Evolutionary conservation across 176 grass and related monocot genomes (phyloP).

Genomic region (Phragmites australis): DNA sequence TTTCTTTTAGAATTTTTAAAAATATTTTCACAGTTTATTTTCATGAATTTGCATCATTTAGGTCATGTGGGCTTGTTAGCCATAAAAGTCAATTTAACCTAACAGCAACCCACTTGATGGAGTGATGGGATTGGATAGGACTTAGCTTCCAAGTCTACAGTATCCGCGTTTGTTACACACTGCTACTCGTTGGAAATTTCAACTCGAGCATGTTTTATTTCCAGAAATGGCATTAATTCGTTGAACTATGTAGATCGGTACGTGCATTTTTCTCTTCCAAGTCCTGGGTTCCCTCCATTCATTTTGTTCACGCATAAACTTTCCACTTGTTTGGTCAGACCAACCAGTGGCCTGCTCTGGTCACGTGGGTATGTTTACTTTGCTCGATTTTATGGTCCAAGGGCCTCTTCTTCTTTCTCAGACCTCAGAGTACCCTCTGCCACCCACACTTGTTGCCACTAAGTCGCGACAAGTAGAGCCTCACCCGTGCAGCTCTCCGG

Average conservation of each 20-base stretch:
- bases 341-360: neutral
- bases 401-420: no score
- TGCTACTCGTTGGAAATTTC: neutral
- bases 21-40: neutral
- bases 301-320: neutral
- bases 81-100: neutral
- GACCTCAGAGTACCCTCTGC: no score
- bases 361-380: no score
- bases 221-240: neutral
- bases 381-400: no score
- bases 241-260: neutral
- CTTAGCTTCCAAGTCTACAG: neutral
- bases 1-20: neutral
- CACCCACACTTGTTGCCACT: no score
- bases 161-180: neutral
- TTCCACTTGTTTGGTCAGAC: conserved; percentile 3
- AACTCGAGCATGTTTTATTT: conserved; percentile 17
- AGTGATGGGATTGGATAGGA: neutral
- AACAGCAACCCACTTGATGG: neutral
- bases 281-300: neutral
- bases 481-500: no score
- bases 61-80: neutral
- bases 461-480: no score
- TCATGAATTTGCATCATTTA: neutral
- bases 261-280: neutral